Base-by-base conservation (phyloP, 2,329 filamentous ascomycete species). In the Ceratocystis lukuohia region DNA sequence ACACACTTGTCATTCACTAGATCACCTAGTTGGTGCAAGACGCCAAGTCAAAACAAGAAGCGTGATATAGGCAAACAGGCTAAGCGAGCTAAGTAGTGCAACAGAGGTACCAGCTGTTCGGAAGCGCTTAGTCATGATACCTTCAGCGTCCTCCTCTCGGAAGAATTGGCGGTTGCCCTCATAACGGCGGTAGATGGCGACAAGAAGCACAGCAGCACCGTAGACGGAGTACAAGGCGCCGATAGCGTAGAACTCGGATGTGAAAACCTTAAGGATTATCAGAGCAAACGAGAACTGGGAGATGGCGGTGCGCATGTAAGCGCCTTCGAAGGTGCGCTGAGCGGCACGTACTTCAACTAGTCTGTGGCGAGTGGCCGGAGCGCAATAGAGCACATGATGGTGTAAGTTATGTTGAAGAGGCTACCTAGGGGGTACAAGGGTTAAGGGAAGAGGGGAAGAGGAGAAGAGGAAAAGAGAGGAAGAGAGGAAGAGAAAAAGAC, bases 131-230 rank as follows among this genome's bases (percentile, higher is more conserved):
- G 77, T 77, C 53, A 74, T 65, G 61, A 71, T 71, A 50, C 74
- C 76, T 62, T 74, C 74, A 15, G 71, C 72, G 66, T 74, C 74
- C 56, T 72, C 71, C 61, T 69, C 63, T 57, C 80, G 84, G 76
- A 97, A 97, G 78, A 99, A 97, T 76, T 97, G 93, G 70, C 86
- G 84, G 73, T 97, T 96, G 67, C 94, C 92, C 76, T 96, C 89
- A 73, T 92, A 89, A 65, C 94, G 85, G 67, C 94, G 84, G 76
- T 95, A 95, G 65, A 91, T 79, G 71, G 91, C 88, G 68, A 95
- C 90, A 30, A 89, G 80, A 73, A 97, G 79, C 61, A 99, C 84
- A 5, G 90, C 89, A 2, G 87, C 86, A 12, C 93, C 94, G 73
- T 97, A 97, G 62, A 91, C 86, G 56, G 94, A 92, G 74, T 96